Evolutionary conservation across 306 rosid genomes (phyloP).

Genomic region (Erythrophleum fordii): DNA sequence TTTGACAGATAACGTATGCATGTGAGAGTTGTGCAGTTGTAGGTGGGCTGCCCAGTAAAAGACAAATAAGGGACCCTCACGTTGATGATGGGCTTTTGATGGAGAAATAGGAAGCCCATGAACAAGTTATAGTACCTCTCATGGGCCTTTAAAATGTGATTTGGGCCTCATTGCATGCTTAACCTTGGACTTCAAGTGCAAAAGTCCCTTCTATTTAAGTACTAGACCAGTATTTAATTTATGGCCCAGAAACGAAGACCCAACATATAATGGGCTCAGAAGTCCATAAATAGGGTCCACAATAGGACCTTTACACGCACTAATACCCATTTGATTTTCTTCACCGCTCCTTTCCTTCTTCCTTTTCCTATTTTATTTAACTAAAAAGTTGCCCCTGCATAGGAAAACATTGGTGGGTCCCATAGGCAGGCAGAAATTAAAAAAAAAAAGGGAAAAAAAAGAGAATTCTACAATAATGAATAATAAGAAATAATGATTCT

Average conservation of each 20-base stretch:
- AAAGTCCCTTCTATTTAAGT: not conserved
- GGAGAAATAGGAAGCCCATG: not conserved
- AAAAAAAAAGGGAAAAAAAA: no score
- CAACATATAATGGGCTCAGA: not conserved
- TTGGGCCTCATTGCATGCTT: not conserved
- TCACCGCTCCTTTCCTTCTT: no score
- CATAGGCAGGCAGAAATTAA: no score
- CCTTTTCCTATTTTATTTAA: no score
- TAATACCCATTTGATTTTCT: not conserved
- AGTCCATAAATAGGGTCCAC: no score
- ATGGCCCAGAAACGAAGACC: not conserved
- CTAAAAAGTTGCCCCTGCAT: no score
- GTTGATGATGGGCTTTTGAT: not conserved
- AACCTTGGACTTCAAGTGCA: not conserved
- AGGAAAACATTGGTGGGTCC: no score
- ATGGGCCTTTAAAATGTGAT: not conserved
- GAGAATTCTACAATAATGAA: no score
- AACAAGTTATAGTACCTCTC: not conserved
- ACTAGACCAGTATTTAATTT: no score
- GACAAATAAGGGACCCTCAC: not conserved
- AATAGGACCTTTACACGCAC: no score
- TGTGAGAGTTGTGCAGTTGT: not conserved
- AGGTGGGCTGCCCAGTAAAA: not conserved
- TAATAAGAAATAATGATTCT: no score
- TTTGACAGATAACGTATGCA: not conserved